Conservation (phyloP, 805 yeast genomes). For the Jamesozyma hellenica region DNA sequence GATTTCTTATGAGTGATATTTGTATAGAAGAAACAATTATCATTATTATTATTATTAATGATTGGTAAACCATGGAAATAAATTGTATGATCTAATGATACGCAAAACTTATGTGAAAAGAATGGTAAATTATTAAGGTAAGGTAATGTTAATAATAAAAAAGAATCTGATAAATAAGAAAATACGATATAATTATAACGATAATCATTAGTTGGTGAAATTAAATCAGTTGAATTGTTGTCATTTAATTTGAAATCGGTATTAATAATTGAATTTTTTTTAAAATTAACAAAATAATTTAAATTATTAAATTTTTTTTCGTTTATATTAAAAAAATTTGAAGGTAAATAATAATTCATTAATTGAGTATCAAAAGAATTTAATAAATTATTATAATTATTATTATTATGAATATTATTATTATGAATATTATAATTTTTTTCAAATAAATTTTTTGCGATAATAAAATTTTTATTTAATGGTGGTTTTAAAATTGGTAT, state of each 20-base stretch:
- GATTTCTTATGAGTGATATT: conserved; percentile 41
- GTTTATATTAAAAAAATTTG: conserved; percentile 24
- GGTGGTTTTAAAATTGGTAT: too few species aligned
- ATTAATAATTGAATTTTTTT: conserved; percentile 2
- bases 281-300: conserved; percentile 22
- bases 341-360: conserved; percentile 29
- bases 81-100: conserved; percentile 56
- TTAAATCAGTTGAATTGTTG: conserved; percentile 1
- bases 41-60: conserved; percentile 39
- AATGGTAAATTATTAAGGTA: conserved; percentile 40
- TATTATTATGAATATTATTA: too few species aligned
- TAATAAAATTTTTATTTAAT: conserved; percentile 15
- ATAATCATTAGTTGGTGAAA: conserved; percentile 17
- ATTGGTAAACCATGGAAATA: conserved; percentile 46
- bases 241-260: not conserved
- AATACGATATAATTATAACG: conserved; percentile 45
- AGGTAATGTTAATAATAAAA: conserved; percentile 42
- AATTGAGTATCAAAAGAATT: conserved; percentile 25
- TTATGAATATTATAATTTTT: too few species aligned
- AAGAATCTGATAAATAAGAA: conserved; percentile 51
- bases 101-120: conserved; percentile 41
- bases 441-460: conserved; percentile 9
- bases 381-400: too few species aligned
- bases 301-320: conserved; percentile 10
- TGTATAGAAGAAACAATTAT: conserved; percentile 21